A percentile compares a stretch with the other conserved stretches of the same genome.
Conservation (phyloP, 495 filamentous ascomycete genomes). For the Chaetomium tenue region DNA sequence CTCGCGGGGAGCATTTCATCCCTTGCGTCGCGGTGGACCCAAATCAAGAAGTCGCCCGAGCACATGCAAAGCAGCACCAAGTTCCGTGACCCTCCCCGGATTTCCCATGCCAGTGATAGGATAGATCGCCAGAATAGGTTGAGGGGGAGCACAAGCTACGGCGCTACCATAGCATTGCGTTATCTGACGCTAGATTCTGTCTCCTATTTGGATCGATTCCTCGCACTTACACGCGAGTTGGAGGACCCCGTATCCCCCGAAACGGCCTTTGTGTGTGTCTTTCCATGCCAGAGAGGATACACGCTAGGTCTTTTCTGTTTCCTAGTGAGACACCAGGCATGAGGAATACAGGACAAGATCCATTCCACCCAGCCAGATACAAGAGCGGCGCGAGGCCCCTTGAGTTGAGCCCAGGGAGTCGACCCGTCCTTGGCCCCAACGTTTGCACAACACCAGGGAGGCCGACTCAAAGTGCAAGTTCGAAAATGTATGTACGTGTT, state of each 20-base stretch:
- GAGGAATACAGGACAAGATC: background rate
- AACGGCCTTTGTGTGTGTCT: background rate
- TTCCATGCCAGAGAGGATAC: background rate
- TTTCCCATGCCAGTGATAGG: slow-evolving; percentile 8
- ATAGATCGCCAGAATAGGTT: background rate
- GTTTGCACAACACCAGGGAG: slow-evolving; percentile 2
- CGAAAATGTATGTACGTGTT: background rate
- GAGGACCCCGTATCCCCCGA: slow-evolving; percentile 1
- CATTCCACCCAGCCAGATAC: slow-evolving; percentile 1
- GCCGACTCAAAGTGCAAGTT: background rate
- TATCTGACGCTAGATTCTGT: slow-evolving; percentile 29
- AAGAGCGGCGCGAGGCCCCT: background rate
- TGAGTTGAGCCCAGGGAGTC: background rate
- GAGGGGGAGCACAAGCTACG: background rate
- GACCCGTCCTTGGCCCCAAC: background rate
- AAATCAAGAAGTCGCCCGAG: background rate
- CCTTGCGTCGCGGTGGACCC: slow-evolving; percentile 6
- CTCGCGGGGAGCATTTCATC: background rate
- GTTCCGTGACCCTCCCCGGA: background rate
- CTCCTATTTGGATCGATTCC: slow-evolving; percentile 12
- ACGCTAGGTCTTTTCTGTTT: background rate
- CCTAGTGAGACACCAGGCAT: background rate
- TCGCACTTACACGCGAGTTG: background rate
- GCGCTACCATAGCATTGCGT: slow-evolving; percentile 19
- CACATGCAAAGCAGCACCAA: background rate